phyloP scores from a whole-genome alignment of 1,284 basidiomycete genomes.

The Golubevia pallescens region DNA sequence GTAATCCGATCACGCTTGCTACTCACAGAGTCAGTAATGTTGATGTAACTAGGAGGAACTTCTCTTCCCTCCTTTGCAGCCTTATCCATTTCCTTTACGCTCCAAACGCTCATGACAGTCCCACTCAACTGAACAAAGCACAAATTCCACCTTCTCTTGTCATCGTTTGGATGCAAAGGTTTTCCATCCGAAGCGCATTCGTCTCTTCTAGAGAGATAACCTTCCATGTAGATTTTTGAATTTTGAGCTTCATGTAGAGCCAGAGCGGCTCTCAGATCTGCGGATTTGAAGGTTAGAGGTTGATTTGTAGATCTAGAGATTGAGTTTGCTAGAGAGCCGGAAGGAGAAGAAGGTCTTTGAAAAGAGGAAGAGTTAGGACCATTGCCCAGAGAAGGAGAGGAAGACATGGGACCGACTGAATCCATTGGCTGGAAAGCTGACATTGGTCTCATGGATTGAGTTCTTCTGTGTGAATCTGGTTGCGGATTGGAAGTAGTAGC shows the following conservation, averaged over 20 bases:
- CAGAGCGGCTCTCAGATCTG: slow-evolving; percentile 53
- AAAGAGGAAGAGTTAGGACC: slow-evolving; percentile 10
- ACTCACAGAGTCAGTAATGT: slow-evolving; percentile 83
- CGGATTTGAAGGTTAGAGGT: slow-evolving; percentile 55
- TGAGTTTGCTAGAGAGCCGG: slow-evolving; percentile 34
- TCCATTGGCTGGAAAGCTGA: slow-evolving; percentile 58
- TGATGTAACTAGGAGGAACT: slow-evolving; percentile 83
- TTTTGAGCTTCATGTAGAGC: slow-evolving; percentile 53
- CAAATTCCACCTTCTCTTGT: slow-evolving; percentile 46
- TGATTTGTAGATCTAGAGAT: slow-evolving; percentile 30
- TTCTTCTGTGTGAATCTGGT: slow-evolving; percentile 7
- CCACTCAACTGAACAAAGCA: slow-evolving; percentile 83
- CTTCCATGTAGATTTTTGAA: slow-evolving; percentile 62
- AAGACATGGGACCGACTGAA: too few relatives aligned
- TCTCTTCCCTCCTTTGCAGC: slow-evolving; percentile 79
- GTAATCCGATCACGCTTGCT: slow-evolving; percentile 27
- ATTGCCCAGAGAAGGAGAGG: slow-evolving; percentile 19
- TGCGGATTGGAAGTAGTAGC: background rate
- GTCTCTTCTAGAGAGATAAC: slow-evolving; percentile 54
- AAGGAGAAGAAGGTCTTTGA: slow-evolving; percentile 26
- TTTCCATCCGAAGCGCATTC: slow-evolving; percentile 54
- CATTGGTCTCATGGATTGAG: slow-evolving; percentile 36
- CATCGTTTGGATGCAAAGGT: slow-evolving; percentile 41
- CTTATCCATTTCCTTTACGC: slow-evolving; percentile 81
- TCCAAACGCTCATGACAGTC: slow-evolving; percentile 88